Evolutionary conservation across 2,329 filamentous ascomycete species (phyloP), one percentile per base, ranked within the genome.

Genomic region (Grosmannia penicillata): DNA sequence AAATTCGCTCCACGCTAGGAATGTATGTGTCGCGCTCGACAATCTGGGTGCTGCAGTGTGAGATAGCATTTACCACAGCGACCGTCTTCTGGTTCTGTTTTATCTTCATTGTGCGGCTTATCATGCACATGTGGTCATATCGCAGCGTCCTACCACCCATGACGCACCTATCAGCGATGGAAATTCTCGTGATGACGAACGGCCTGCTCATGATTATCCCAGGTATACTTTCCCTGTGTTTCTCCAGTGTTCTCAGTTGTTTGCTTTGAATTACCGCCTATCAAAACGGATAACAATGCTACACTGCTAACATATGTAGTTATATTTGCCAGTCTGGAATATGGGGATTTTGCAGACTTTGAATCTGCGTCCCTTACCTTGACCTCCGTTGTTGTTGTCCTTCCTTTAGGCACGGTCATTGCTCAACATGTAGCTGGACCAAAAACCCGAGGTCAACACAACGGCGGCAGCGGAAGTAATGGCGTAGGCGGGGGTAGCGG

Each of bases 121-220:
- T 65, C 36, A 47, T 55, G 17, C 70, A 74, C 48, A 57, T 74
- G 43, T 51, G 60, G 31, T 50, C 54, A 8, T 66, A 66, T 45
- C 56, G 66, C 21, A 63, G 60, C 33, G 51, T 74, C 7, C 55
- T 73, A 1, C 61, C 62, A 1, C 54, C 54, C 1, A 52, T 58
- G 4, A 55, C 55, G 35, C 53, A 58, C 0, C 48, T 74, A 28
- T 65, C 54, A 0, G 60, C 67, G 6, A 66, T 74, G 58, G 70
- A 75, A 46, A 60, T 70, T 8, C 56, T 74, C 19, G 59, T 71
- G 36, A 65, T 72, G 47, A 68, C 67, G 35, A 73, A 74, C 27
- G 69, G 68, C 10, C 45, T 71, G 1, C 54, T 75, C 38, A 73
- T 74, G 70, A 46, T 71, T 14, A 51, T 71, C 9, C 70, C 69